Percentiles rank a stretch among this genome's conserved stretches.
Conservation (phyloP, 805 yeast genomes). For the Wickerhamomyces ciferrii region DNA sequence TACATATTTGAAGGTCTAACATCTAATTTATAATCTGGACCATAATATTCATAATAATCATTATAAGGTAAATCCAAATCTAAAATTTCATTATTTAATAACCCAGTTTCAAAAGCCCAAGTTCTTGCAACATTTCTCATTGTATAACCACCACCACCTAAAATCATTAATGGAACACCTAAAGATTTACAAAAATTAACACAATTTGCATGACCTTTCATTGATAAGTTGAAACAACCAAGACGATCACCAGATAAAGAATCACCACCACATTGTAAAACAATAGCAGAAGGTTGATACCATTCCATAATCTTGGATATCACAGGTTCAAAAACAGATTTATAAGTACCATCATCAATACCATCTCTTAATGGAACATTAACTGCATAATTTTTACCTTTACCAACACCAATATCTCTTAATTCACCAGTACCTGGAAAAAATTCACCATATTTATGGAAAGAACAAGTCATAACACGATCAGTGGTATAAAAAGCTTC, state of each 20-base stretch:
- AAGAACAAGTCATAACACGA: conserved; percentile 84
- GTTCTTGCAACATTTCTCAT: conserved; percentile 91
- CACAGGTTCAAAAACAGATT: conserved; percentile 84
- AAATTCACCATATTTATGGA: conserved; percentile 89
- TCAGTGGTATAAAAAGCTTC: conserved; percentile 92
- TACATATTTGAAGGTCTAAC: conserved; percentile 96
- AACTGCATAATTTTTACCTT: conserved; percentile 77
- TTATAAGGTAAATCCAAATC: conserved; percentile 68
- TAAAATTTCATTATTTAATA: conserved; percentile 63
- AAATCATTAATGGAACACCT: conserved; percentile 83
- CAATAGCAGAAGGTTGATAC: conserved; percentile 95
- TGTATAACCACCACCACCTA: conserved; percentile 98
- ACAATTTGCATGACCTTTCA: conserved; percentile 93
- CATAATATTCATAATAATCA: conserved; percentile 95
- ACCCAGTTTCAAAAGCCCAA: conserved; percentile 93
- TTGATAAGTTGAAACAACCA: conserved; percentile 90
- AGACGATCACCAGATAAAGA: conserved; percentile 92
- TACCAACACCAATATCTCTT: conserved; percentile 78
- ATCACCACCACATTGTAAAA: conserved; percentile 98
- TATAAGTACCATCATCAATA: conserved; percentile 78
- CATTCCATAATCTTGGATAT: conserved; percentile 71
- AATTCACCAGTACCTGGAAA: conserved; percentile 92
- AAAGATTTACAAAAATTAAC: conserved; percentile 84
- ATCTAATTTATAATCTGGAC: conserved; percentile 93
- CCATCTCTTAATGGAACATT: conserved; percentile 91